Evolutionary conservation across 805 yeast species (phyloP).

Genomic region (Phaffomyces thermotolerans): DNA sequence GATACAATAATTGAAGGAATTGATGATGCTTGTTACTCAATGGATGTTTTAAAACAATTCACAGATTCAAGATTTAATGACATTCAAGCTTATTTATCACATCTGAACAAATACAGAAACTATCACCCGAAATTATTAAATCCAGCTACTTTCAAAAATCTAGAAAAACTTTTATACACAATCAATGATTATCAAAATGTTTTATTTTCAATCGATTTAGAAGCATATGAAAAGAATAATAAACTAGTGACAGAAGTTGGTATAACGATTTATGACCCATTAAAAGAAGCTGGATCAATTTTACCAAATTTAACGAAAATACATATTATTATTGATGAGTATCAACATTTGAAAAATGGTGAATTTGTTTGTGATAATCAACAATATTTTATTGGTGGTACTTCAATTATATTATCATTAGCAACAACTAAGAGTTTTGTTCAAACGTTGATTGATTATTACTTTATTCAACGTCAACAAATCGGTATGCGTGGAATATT

Average conservation of each 20-base stretch:
- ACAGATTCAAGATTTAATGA: slow-evolving; percentile 5
- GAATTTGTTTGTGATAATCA: slow-evolving; percentile 48
- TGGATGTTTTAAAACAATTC: neutral
- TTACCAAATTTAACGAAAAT: slow-evolving; percentile 35
- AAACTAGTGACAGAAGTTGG: slow-evolving; percentile 49
- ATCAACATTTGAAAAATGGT: slow-evolving; percentile 38
- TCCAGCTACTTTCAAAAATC: slow-evolving; percentile 1
- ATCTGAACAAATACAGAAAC: neutral
- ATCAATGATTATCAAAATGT: slow-evolving; percentile 11
- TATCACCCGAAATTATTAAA: slow-evolving; percentile 14
- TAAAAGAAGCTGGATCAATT: slow-evolving; percentile 32
- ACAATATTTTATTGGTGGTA: slow-evolving; percentile 42
- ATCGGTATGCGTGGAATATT: slow-evolving; percentile 30
- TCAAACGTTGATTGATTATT: slow-evolving; percentile 37
- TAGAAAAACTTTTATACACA: slow-evolving; percentile 5
- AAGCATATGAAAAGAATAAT: slow-evolving; percentile 44
- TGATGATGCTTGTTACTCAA: neutral
- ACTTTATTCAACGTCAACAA: slow-evolving; percentile 27
- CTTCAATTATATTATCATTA: slow-evolving; percentile 35
- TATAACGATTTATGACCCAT: slow-evolving; percentile 48
- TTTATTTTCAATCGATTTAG: slow-evolving; percentile 43
- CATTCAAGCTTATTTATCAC: slow-evolving; percentile 5
- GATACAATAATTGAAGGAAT: neutral
- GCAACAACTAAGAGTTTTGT: slow-evolving; percentile 31
- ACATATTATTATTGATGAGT: slow-evolving; percentile 41